Evolutionary conservation across 2,329 filamentous ascomycete genomes (phyloP).

Genomic region (Aureobasidium pullulans): DNA sequence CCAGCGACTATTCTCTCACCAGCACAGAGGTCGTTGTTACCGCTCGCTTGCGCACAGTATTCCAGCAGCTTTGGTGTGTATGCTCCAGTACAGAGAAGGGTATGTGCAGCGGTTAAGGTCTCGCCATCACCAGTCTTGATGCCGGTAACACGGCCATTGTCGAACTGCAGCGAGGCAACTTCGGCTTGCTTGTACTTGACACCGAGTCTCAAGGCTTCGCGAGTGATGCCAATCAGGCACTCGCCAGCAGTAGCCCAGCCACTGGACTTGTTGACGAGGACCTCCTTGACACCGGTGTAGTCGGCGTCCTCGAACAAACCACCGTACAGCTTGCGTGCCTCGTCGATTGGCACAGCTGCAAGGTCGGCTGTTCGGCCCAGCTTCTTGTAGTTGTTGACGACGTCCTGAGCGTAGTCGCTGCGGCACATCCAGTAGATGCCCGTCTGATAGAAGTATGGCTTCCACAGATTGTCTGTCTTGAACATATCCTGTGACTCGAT

Average conservation of each 20-base stretch:
- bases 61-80: conserved; percentile 39
- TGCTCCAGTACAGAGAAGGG: conserved; percentile 36
- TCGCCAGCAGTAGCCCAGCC: conserved; percentile 60
- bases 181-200: conserved; percentile 53
- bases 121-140: conserved; percentile 33
- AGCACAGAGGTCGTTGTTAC: conserved; percentile 42
- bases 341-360: conserved; percentile 41
- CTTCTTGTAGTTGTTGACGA: conserved; percentile 44
- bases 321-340: conserved; percentile 48
- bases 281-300: conserved; percentile 51
- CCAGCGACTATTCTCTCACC: conserved; percentile 50
- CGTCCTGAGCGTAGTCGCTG: conserved; percentile 41
- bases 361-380: conserved; percentile 42
- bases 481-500: conserved; percentile 60
- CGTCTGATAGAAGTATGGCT: conserved; percentile 45
- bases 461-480: conserved; percentile 49
- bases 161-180: conserved; percentile 42
- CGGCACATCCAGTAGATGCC: conserved; percentile 44
- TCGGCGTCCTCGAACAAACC: conserved; percentile 55
- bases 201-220: conserved; percentile 45
- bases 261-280: conserved; percentile 53
- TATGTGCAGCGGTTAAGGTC: conserved; percentile 28
- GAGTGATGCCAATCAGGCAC: conserved; percentile 48
- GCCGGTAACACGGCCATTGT: conserved; percentile 38
- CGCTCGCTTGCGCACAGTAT: conserved; percentile 42